Conservation (phyloP, 306 rosid genomes). For the Castanea mollissima region DNA sequence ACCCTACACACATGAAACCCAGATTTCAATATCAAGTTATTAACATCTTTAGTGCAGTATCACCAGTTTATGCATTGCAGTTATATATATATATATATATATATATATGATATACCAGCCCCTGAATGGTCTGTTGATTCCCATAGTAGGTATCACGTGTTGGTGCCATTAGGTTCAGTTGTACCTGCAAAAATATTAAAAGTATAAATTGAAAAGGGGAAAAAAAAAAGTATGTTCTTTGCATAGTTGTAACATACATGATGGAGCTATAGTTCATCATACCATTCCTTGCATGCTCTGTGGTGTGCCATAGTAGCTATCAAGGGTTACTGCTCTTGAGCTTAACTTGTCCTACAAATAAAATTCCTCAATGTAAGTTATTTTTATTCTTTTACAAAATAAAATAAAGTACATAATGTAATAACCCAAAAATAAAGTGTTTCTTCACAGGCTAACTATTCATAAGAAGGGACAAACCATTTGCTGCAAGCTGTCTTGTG, state of each 20-base stretch:
- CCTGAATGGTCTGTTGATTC: conserved; percentile 85
- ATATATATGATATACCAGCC: conserved; percentile 62
- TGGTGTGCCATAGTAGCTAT: conserved; percentile 80
- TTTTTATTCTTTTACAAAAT: background rate
- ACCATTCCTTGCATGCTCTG: conserved; percentile 92
- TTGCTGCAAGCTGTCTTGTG: conserved; percentile 89
- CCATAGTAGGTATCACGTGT: conserved; percentile 89
- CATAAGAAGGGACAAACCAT: conserved; percentile 65
- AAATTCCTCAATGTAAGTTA: conserved; percentile 1
- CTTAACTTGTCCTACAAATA: conserved; percentile 74
- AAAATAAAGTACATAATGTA: background rate
- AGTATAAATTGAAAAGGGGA: background rate
- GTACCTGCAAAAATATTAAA: conserved; percentile 39
- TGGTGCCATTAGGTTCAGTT: conserved; percentile 93
- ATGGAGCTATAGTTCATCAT: conserved; percentile 31
- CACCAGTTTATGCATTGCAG: background rate
- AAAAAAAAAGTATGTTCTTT: background rate
- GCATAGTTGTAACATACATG: background rate
- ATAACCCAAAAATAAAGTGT: background rate
- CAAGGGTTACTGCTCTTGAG: conserved; percentile 78
- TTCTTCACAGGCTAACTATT: conserved; percentile 13
- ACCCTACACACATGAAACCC: conserved; percentile 56
- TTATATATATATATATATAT: background rate
- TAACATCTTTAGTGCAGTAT: background rate
- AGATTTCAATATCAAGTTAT: conserved; percentile 8